phyloP scores from a whole-genome alignment of 2,329 filamentous ascomycete species.

The Pseudocercospora fijiensis region DNA sequence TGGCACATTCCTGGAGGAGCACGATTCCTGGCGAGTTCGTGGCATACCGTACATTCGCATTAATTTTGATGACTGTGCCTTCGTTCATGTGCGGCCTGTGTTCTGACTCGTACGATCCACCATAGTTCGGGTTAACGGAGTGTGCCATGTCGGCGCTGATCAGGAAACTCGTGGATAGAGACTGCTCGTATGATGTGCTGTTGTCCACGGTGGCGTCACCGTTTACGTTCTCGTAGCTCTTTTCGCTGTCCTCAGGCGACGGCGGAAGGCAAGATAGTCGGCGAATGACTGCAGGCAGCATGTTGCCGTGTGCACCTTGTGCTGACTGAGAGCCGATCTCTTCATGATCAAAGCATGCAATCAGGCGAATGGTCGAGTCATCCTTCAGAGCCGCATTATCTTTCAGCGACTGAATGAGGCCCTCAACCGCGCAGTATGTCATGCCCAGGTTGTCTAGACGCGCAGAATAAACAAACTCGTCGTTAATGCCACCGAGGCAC shows the following conservation, averaged over 20 bases:
- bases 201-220: conserved; percentile 55
- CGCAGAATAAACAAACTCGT: conserved; percentile 96
- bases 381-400: conserved; percentile 65
- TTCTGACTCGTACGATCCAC: conserved; percentile 82
- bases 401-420: conserved; percentile 75
- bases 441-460: conserved; percentile 94
- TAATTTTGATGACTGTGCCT: conserved; percentile 95
- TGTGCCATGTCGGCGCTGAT: conserved; percentile 98
- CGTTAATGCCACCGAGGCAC: conserved; percentile 81
- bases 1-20: conserved; percentile 81
- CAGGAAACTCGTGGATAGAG: conserved; percentile 84
- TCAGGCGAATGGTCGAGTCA: conserved; percentile 82
- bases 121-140: conserved; percentile 92
- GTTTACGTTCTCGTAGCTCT: conserved; percentile 63
- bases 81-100: conserved; percentile 96
- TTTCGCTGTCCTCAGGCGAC: conserved; percentile 56
- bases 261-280: conserved; percentile 78
- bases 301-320: conserved; percentile 89
- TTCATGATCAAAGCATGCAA: conserved; percentile 95
- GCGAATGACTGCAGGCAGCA: conserved; percentile 81
- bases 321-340: conserved; percentile 92
- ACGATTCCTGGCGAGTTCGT: conserved; percentile 96
- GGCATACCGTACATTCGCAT: conserved; percentile 94
- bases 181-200: conserved; percentile 88
- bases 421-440: conserved; percentile 88